phyloP scores from a whole-genome alignment of 2,329 filamentous ascomycete genomes.

The Curvularia hawaiiensis region DNA sequence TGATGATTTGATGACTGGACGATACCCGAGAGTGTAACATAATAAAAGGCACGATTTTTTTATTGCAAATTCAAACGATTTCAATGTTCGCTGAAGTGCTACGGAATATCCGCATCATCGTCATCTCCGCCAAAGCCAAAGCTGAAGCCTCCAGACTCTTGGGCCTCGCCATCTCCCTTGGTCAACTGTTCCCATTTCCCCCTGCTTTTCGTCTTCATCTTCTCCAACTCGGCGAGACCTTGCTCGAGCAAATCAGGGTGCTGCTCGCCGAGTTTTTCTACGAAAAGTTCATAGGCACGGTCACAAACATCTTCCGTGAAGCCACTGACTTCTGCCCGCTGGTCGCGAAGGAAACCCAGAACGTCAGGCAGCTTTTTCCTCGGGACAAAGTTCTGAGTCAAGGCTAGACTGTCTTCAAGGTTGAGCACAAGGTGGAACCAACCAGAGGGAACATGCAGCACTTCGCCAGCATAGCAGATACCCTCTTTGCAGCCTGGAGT shows the following conservation, averaged over 20 bases:
- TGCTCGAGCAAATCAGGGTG: slow-evolving; percentile 69
- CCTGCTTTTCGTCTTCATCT: slow-evolving; percentile 66
- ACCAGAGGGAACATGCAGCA: slow-evolving; percentile 88
- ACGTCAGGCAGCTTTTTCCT: slow-evolving; percentile 73
- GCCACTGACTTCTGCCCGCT: slow-evolving; percentile 84
- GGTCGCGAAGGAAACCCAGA: slow-evolving; percentile 79
- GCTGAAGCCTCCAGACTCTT: slow-evolving; percentile 58
- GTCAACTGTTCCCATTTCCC: slow-evolving; percentile 86
- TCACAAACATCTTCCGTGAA: slow-evolving; percentile 75
- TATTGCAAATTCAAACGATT: background rate
- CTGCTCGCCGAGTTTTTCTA: slow-evolving; percentile 65
- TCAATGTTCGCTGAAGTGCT: background rate
- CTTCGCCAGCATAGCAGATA: slow-evolving; percentile 81
- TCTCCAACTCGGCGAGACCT: slow-evolving; percentile 68
- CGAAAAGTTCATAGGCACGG: slow-evolving; percentile 73
- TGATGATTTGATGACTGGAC: slow-evolving; percentile 10
- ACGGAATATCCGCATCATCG: slow-evolving; percentile 48
- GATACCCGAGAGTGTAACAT: slow-evolving; percentile 10
- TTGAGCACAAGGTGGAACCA: slow-evolving; percentile 99
- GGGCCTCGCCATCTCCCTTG: slow-evolving; percentile 55
- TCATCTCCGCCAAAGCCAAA: slow-evolving; percentile 66
- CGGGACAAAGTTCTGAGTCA: slow-evolving; percentile 96
- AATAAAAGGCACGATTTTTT: background rate
- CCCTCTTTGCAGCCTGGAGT: slow-evolving; percentile 83
- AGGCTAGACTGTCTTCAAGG: slow-evolving; percentile 78